These are phyloP conservation scores for Coffea canephora DNA, from an alignment of 257 asterid species.

Conservation along the genomic window DNA sequence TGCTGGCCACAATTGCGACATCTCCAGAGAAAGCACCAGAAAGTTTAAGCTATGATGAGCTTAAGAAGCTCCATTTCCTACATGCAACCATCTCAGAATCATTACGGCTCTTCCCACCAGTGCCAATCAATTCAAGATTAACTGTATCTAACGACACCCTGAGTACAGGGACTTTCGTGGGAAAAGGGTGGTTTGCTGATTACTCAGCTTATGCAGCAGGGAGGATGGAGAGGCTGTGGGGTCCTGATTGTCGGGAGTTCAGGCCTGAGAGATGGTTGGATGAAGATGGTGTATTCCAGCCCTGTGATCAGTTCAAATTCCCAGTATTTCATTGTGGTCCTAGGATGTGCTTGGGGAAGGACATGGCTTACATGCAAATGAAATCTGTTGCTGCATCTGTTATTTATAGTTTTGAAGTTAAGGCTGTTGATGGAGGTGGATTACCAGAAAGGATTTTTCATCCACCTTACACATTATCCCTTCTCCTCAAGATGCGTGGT, in stretches of 20 bases:
- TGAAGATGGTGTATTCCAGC: conserved; percentile 28
- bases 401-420: conserved; percentile 27
- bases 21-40: conserved; percentile 11
- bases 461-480: conserved; percentile 35
- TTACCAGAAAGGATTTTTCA: conserved; percentile 22
- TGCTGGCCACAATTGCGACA: conserved; percentile 2
- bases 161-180: conserved; percentile 28
- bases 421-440: conserved; percentile 35
- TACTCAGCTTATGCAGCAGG: conserved; percentile 47
- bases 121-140: conserved; percentile 40
- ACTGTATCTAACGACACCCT: conserved; percentile 22
- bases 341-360: conserved; percentile 41
- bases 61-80: conserved; percentile 34
- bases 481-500: conserved; percentile 37
- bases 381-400: conserved; percentile 35
- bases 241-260: conserved; percentile 37
- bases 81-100: conserved; percentile 41
- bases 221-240: conserved; percentile 42
- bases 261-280: conserved; percentile 43
- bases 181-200: conserved; percentile 41
- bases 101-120: conserved; percentile 41
- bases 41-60: conserved; percentile 28
- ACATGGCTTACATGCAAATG: conserved; percentile 46
- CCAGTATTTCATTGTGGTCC: conserved; percentile 45
- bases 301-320: conserved; percentile 31